A percentile compares a stretch with the other conserved stretches of the same genome.
These are phyloP conservation scores for Incumbomyces lentus DNA, from an alignment of 2,329 filamentous ascomycete genomes.

Conservation along the genomic window DNA sequence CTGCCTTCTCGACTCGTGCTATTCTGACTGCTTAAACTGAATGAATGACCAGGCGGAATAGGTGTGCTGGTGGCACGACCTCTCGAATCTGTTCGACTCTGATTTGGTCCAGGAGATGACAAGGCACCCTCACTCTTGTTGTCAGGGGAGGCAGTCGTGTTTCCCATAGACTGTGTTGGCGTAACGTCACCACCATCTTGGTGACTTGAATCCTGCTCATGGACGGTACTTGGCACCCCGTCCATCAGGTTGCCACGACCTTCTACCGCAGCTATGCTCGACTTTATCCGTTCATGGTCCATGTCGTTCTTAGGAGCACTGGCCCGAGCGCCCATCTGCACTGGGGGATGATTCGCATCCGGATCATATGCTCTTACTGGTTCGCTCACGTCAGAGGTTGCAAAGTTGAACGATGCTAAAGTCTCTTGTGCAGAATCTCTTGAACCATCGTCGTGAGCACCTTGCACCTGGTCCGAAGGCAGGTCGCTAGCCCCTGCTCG, in stretches of 20 bases:
- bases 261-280: slow-evolving; percentile 1
- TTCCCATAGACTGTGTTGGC: slow-evolving; percentile 13
- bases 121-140: slow-evolving; percentile 10
- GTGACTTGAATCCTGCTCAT: not conserved
- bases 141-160: slow-evolving; percentile 13
- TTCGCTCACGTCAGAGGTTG: slow-evolving; percentile 15
- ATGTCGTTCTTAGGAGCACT: slow-evolving; percentile 13
- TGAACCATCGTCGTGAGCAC: slow-evolving; percentile 7
- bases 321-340: slow-evolving; percentile 10
- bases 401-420: slow-evolving; percentile 17
- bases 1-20: slow-evolving; percentile 17
- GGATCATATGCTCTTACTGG: slow-evolving; percentile 17
- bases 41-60: slow-evolving; percentile 11
- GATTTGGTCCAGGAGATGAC: slow-evolving; percentile 9
- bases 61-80: slow-evolving; percentile 17
- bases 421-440: slow-evolving; percentile 8
- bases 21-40: slow-evolving; percentile 18
- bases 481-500: slow-evolving; percentile 18
- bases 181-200: slow-evolving; percentile 10
- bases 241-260: not conserved
- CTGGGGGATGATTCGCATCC: slow-evolving; percentile 9
- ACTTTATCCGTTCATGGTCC: slow-evolving; percentile 3
- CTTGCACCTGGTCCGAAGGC: slow-evolving; percentile 2
- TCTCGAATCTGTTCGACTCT: slow-evolving; percentile 12
- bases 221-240: not conserved